Evolutionary conservation across 768 basidiomycete species (phyloP).

Genomic region (Pholiota microspora): DNA sequence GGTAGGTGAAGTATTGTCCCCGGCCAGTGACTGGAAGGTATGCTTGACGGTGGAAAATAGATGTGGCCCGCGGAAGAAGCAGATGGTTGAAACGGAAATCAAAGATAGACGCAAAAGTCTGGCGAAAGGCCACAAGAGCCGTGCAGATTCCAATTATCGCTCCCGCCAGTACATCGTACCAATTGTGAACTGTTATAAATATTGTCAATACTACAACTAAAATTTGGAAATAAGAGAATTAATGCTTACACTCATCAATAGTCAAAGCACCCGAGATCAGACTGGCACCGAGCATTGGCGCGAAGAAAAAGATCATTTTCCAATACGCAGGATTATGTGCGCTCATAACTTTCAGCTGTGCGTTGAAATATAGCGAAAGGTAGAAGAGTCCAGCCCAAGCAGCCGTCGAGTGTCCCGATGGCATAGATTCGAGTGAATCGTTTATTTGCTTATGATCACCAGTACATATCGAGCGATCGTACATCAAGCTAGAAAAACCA

Average conservation of each 20-base stretch:
- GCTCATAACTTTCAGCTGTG: conserved; percentile 56
- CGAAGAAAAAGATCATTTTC: conserved; percentile 60
- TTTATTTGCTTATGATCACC: conserved; percentile 55
- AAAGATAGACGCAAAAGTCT: conserved; percentile 53
- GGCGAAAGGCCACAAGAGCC: conserved; percentile 51
- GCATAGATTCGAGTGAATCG: conserved; percentile 54
- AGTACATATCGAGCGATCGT: conserved; percentile 50
- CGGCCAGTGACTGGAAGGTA: conserved; percentile 21
- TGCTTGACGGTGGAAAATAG: conserved; percentile 37
- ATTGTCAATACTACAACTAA: neutral
- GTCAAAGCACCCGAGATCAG: conserved; percentile 56
- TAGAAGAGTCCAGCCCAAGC: conserved; percentile 55
- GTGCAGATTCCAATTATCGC: conserved; percentile 45
- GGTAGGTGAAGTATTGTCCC: conserved; percentile 35
- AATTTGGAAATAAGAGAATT: neutral
- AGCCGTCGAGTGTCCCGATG: conserved; percentile 57
- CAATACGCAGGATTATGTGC: conserved; percentile 63
- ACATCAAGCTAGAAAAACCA: conserved; percentile 51
- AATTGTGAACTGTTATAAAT: conserved; percentile 42
- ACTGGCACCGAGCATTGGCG: conserved; percentile 52
- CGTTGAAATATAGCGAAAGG: conserved; percentile 46
- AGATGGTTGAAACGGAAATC: conserved; percentile 63
- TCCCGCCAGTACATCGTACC: conserved; percentile 57
- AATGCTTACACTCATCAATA: conserved; percentile 51
- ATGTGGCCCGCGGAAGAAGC: conserved; percentile 49